These are phyloP conservation scores for Boletales sp. DNA, from an alignment of 768 basidiomycete genomes.

Conservation along the genomic window DNA sequence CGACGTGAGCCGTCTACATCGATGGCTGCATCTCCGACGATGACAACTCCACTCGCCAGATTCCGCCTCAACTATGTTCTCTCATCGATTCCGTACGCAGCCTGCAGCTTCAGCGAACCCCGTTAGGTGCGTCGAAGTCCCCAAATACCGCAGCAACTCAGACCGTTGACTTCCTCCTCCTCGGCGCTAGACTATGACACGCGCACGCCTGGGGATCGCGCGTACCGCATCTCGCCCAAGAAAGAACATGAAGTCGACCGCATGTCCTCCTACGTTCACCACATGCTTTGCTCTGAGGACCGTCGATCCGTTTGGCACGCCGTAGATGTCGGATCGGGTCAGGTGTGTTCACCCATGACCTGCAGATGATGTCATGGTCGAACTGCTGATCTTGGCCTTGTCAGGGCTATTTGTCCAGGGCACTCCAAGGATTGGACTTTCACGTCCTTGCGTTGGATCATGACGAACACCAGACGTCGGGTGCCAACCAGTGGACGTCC, in stretches of 20 bases:
- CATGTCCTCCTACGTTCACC: slow-evolving; percentile 54
- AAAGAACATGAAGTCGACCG: slow-evolving; percentile 68
- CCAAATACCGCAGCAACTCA: background rate
- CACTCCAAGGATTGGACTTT: slow-evolving; percentile 32
- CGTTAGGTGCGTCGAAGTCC: slow-evolving; percentile 9
- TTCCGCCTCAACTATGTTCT: slow-evolving; percentile 20
- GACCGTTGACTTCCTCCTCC: background rate
- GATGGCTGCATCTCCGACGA: background rate
- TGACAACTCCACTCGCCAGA: slow-evolving; percentile 8
- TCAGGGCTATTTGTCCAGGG: slow-evolving; percentile 64
- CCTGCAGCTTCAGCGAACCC: slow-evolving; percentile 25
- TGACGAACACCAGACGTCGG: slow-evolving; percentile 54
- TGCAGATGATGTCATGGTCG: background rate
- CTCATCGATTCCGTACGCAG: slow-evolving; percentile 22
- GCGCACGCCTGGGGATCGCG: slow-evolving; percentile 2
- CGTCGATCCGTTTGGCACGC: slow-evolving; percentile 36
- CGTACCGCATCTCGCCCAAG: slow-evolving; percentile 67
- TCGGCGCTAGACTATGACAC: slow-evolving; percentile 7
- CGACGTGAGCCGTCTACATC: slow-evolving; percentile 14
- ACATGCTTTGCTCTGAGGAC: slow-evolving; percentile 29
- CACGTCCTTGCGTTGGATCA: slow-evolving; percentile 68
- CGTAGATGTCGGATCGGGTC: slow-evolving; percentile 75
- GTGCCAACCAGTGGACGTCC: slow-evolving; percentile 46
- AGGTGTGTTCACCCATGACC: slow-evolving; percentile 34
- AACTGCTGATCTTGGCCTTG: background rate